Conservation (phyloP, 441 rosid genomes). For the Arabidopsis lyrata region DNA sequence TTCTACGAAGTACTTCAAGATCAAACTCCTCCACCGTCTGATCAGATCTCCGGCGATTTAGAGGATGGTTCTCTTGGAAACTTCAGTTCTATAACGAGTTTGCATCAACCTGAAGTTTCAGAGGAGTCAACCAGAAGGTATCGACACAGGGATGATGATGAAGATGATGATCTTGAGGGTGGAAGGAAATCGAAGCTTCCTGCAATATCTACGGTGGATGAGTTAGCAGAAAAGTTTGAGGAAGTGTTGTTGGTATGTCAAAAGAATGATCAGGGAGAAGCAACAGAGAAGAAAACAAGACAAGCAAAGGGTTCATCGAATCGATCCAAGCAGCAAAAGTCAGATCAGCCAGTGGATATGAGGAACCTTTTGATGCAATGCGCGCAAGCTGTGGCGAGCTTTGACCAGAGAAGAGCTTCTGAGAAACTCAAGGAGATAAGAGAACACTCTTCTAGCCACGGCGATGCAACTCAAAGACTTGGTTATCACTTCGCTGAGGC, state of each 20-base stretch:
- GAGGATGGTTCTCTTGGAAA: slow-evolving; percentile 29
- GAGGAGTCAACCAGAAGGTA: slow-evolving; percentile 55
- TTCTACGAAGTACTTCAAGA: slow-evolving; percentile 72
- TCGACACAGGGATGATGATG: slow-evolving; percentile 52
- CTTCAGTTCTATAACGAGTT: slow-evolving; percentile 27
- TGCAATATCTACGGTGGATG: slow-evolving; percentile 61
- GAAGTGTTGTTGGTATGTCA: slow-evolving; percentile 64
- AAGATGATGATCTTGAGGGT: slow-evolving; percentile 50
- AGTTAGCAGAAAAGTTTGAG: slow-evolving; percentile 62
- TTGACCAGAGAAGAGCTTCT: slow-evolving; percentile 66
- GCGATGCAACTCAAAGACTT: slow-evolving; percentile 77
- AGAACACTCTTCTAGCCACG: slow-evolving; percentile 64
- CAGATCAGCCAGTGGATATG: slow-evolving; percentile 70
- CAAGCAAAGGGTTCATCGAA: slow-evolving; percentile 18
- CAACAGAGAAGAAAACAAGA: slow-evolving; percentile 3
- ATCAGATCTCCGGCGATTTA: slow-evolving; percentile 25
- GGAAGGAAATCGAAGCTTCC: slow-evolving; percentile 65
- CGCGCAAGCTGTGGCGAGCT: slow-evolving; percentile 79
- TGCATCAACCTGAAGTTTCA: slow-evolving; percentile 40
- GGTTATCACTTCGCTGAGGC: slow-evolving; percentile 78
- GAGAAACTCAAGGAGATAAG: slow-evolving; percentile 75
- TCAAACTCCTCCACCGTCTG: slow-evolving; percentile 48
- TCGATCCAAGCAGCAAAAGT: slow-evolving; percentile 35
- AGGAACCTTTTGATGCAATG: slow-evolving; percentile 69
- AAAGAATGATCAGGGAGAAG: slow-evolving; percentile 33